Percentiles rank a stretch among this genome's conserved stretches.
Evolutionary conservation across 2,329 filamentous ascomycete species (phyloP).

Genomic region (Colletotrichum somersetense): DNA sequence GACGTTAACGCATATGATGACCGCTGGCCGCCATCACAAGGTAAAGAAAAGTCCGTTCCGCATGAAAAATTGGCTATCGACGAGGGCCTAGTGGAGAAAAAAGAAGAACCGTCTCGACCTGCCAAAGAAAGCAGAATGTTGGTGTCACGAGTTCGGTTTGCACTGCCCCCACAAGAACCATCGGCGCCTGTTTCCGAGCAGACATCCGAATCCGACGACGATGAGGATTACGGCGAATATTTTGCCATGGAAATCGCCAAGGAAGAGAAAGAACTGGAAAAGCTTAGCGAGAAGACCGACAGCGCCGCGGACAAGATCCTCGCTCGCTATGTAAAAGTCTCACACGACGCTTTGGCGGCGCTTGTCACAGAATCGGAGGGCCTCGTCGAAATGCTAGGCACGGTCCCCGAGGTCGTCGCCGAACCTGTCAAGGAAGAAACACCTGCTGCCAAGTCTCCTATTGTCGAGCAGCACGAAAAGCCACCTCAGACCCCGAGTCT

Average conservation of each 20-base stretch:
- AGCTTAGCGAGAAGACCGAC: slow-evolving; percentile 56
- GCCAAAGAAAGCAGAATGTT: slow-evolving; percentile 47
- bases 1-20: slow-evolving; percentile 26
- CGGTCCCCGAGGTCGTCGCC: slow-evolving; percentile 50
- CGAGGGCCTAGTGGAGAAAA: slow-evolving; percentile 38
- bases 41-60: slow-evolving; percentile 17
- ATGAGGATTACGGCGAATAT: slow-evolving; percentile 70
- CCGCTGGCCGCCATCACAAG: slow-evolving; percentile 11
- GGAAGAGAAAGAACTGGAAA: slow-evolving; percentile 62
- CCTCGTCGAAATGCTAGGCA: slow-evolving; percentile 58
- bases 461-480: slow-evolving; percentile 33
- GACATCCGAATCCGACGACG: slow-evolving; percentile 67
- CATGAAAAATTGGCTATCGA: slow-evolving; percentile 29
- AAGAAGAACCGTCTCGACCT: slow-evolving; percentile 27
- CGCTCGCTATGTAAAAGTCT: slow-evolving; percentile 60
- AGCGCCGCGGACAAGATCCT: slow-evolving; percentile 57
- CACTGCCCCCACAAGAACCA: slow-evolving; percentile 55
- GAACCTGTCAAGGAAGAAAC: slow-evolving; percentile 38
- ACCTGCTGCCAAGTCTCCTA: slow-evolving; percentile 15
- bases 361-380: slow-evolving; percentile 61
- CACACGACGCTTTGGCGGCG: slow-evolving; percentile 62
- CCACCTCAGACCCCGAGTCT: slow-evolving; percentile 21
- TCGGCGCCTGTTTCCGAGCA: slow-evolving; percentile 51
- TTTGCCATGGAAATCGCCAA: slow-evolving; percentile 67
- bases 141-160: slow-evolving; percentile 52